Conservation (phyloP, 2,329 filamentous ascomycete species). For the Fusarium sp. region DNA sequence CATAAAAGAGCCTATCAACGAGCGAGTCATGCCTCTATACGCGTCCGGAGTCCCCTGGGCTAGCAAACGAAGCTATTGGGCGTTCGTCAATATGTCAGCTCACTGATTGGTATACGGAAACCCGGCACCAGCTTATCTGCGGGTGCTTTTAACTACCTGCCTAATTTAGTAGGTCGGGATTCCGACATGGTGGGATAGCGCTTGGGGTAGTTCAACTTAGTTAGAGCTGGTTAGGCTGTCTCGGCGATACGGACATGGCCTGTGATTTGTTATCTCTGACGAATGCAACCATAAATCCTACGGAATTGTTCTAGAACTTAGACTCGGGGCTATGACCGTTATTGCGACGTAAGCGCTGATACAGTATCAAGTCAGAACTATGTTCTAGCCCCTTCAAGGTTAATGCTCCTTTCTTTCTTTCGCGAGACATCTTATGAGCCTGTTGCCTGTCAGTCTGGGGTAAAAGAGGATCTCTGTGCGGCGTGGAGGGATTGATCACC, state of each 20-base stretch:
- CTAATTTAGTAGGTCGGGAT: conserved; percentile 13
- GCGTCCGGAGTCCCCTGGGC: conserved; percentile 5
- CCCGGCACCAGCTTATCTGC: conserved; percentile 32
- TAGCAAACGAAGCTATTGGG: neutral
- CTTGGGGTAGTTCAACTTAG: neutral
- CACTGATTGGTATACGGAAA: conserved; percentile 13
- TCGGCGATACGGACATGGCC: neutral
- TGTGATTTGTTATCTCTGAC: neutral
- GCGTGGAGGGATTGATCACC: neutral
- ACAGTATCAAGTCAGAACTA: neutral
- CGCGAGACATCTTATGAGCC: neutral
- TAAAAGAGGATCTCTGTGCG: conserved; percentile 6
- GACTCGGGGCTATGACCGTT: neutral
- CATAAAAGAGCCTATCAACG: neutral
- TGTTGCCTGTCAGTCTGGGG: conserved; percentile 20
- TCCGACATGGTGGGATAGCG: neutral
- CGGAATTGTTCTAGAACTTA: conserved; percentile 32
- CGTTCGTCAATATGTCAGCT: conserved; percentile 4
- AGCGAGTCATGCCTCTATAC: neutral
- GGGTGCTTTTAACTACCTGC: conserved; percentile 1
- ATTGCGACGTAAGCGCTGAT: neutral
- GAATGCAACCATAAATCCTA: neutral
- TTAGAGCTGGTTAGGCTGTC: neutral
- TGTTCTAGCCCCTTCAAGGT: neutral
- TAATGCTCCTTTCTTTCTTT: neutral